phyloP scores from a whole-genome alignment of 768 basidiomycete genomes.

The Boletus subcaerulescens region DNA sequence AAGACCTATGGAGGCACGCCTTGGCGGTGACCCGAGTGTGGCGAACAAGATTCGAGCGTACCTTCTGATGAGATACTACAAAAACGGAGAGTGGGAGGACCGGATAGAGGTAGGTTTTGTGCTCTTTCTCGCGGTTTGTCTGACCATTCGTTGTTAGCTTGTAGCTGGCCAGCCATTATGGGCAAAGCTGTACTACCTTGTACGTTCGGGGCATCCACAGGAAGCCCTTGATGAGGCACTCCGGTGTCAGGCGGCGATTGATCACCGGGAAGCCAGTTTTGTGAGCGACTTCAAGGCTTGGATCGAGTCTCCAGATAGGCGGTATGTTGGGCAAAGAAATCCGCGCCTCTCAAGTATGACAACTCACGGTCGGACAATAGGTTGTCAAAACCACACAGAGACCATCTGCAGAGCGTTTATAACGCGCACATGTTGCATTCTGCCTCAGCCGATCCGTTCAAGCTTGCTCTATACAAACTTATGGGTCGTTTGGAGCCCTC shows the following conservation, averaged over 20 bases:
- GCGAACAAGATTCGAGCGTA: slow-evolving; percentile 90
- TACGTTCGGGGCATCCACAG: slow-evolving; percentile 77
- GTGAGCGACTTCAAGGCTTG: slow-evolving; percentile 79
- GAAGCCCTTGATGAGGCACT: slow-evolving; percentile 81
- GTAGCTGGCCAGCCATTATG: slow-evolving; percentile 87
- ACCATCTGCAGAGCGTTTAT: slow-evolving; percentile 77
- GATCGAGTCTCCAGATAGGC: slow-evolving; percentile 76
- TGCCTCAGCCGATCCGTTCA: slow-evolving; percentile 89
- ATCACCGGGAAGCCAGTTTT: slow-evolving; percentile 79
- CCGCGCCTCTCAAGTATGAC: background rate
- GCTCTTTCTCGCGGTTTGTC: background rate
- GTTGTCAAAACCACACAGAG: slow-evolving; percentile 68
- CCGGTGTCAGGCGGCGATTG: slow-evolving; percentile 65
- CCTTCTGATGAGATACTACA: slow-evolving; percentile 75
- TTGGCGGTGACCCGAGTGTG: slow-evolving; percentile 90
- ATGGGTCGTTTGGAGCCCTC: slow-evolving; percentile 89
- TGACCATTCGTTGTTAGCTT: slow-evolving; percentile 45
- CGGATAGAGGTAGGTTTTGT: slow-evolving; percentile 70
- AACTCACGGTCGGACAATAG: slow-evolving; percentile 33
- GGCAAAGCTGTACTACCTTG: slow-evolving; percentile 91
- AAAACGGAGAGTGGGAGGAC: slow-evolving; percentile 80
- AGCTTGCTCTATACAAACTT: slow-evolving; percentile 92
- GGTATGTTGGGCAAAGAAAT: slow-evolving; percentile 40
- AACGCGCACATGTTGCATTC: slow-evolving; percentile 90
- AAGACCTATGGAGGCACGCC: slow-evolving; percentile 75